A percentile compares a stretch with the other conserved stretches of the same genome.
Evolutionary conservation across 352 stramenopile species (phyloP).

Genomic region (Pythium aquatile): DNA sequence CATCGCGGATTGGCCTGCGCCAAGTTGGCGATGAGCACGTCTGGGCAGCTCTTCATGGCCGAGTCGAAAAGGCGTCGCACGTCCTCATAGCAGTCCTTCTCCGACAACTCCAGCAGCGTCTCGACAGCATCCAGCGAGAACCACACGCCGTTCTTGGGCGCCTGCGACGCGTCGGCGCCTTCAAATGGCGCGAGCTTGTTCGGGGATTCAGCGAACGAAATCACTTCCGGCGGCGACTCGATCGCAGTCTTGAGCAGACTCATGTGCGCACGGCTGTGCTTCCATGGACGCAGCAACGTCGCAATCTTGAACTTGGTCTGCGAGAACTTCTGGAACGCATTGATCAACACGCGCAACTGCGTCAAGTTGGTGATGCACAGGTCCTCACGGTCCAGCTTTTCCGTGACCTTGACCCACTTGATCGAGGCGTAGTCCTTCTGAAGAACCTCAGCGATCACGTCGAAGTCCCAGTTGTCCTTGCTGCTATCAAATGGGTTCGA

Average conservation of each 20-base stretch:
- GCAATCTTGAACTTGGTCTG: conserved; percentile 78
- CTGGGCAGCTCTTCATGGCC: conserved; percentile 81
- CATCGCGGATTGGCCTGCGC: conserved; percentile 71
- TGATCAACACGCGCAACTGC: conserved; percentile 74
- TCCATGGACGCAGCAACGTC: conserved; percentile 75
- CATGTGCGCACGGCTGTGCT: conserved; percentile 74
- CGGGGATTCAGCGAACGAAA: conserved; percentile 78
- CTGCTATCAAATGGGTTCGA: conserved; percentile 31
- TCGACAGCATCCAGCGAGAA: conserved; percentile 86
- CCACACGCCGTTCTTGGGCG: conserved; percentile 85
- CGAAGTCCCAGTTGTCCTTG: conserved; percentile 76
- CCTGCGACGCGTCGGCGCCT: conserved; percentile 79
- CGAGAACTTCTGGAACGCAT: conserved; percentile 77
- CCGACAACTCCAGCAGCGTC: conserved; percentile 71
- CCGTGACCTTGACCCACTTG: conserved; percentile 83
- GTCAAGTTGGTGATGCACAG: conserved; percentile 56
- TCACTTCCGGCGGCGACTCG: conserved; percentile 72
- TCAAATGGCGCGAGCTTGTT: conserved; percentile 84
- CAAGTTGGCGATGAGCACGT: conserved; percentile 86
- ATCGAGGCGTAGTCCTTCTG: conserved; percentile 84
- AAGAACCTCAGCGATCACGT: conserved; percentile 83
- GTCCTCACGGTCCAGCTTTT: conserved; percentile 83
- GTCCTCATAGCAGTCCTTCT: conserved; percentile 83
- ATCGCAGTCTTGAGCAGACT: conserved; percentile 76
- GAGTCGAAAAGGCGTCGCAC: conserved; percentile 77